A percentile compares a stretch with the other conserved stretches of the same genome.
Evolutionary conservation across 1,139 yeast species (phyloP).

Genomic region (Hanseniaspora uvarum): DNA sequence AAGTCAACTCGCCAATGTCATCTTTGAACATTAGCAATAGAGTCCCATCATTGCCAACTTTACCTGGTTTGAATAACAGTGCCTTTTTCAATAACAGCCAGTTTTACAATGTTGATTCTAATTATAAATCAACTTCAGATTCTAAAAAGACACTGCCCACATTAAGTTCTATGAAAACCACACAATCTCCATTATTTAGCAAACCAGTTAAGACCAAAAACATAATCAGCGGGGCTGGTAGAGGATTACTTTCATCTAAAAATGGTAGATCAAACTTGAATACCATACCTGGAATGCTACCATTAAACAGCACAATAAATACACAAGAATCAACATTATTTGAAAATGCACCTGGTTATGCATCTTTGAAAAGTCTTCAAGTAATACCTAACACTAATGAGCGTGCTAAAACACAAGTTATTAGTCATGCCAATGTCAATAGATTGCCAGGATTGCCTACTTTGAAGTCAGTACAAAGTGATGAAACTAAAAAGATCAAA

Average conservation of each 20-base stretch:
- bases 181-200: background rate
- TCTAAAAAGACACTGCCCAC: background rate
- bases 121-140: background rate
- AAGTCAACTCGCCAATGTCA: background rate
- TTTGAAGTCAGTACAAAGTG: slow-evolving; percentile 1
- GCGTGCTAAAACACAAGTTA: background rate
- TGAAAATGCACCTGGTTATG: background rate
- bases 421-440: background rate
- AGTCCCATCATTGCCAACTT: slow-evolving; percentile 1
- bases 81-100: background rate
- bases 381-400: background rate
- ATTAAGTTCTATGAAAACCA: background rate
- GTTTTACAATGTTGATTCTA: background rate
- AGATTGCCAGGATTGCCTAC: slow-evolving; percentile 12
- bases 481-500: background rate
- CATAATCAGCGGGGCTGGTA: slow-evolving; percentile 1
- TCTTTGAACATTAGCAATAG: background rate
- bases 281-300: background rate
- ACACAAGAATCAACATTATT: background rate
- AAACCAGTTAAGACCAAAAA: background rate
- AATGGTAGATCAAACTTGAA: background rate
- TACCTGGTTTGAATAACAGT: slow-evolving; percentile 3
- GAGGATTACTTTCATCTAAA: background rate
- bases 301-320: background rate
- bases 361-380: background rate